Evolutionary conservation across 148 eudicot genomes (phyloP), one percentile per base, ranked within the genome.

Genomic region (Cornus controversa): DNA sequence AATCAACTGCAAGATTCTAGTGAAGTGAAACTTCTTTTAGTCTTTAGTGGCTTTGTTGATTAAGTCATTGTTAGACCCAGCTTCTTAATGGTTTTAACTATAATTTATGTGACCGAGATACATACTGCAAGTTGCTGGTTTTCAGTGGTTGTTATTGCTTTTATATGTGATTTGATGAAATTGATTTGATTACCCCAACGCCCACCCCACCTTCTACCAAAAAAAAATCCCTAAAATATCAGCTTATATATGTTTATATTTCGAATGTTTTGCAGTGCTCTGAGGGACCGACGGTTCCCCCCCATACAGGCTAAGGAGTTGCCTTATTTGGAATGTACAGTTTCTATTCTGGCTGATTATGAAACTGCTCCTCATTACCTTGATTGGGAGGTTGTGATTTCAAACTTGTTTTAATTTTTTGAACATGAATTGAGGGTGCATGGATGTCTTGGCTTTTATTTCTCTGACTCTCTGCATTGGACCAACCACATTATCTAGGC

Each of bases 231-330:
- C 76, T 36, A 26, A 80, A 74, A 58, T 85, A 76, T 54, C 67
- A 64, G 42, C 72, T 69, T 66, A 45, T 78, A 29, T 66, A 36
- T 67, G 3, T 70, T 36, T 69, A 74, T 84, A 13, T 67, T 28
- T 82, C 58, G 66, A 28, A 60, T 80, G 26, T 79, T 69, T 87
- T 83, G n/a, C 91, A 96, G 98, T 79, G 98, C 99, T 66, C 88
- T 96, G 76, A 88, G 94, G 86, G 99, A 96, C 82, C 90, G 94
- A 36, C 90, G 98, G 24, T 96, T 96, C 64, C 84, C 97, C 63
- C 99, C 99, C 31, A 93, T 96, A 83, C 92, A 90, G 81, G 90
- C 92, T 82, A 93, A 87, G 86, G 99, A 96, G 81, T 82, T 96
- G 85, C 98, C 99, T 67, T 84, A 73, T 80, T 86, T 96, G 91